Base-by-base conservation (phyloP, 2,329 filamentous ascomycete genomes). In the Teratosphaeria nubilosa region DNA sequence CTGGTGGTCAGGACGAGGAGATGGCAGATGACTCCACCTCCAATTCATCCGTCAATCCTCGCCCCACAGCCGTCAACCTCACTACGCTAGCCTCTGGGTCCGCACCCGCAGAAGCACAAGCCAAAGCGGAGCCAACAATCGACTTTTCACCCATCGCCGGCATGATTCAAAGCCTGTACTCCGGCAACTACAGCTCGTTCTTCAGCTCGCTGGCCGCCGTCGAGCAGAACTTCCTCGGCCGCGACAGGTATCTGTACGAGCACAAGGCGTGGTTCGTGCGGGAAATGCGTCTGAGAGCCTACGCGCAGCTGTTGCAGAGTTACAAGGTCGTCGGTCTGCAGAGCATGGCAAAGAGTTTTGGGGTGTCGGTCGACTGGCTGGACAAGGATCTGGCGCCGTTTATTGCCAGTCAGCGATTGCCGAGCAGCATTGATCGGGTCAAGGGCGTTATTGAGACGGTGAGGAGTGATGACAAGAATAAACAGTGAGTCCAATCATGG, bases 361-460 rank as follows among this genome's bases (percentile, higher is more conserved):
- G 94, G 57, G 92, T 99, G 61, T 94, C 90, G 2, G 90, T 99
- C 16, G 92, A 97, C 73, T 99, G 92, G 76, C 80, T 99, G 64
- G 94, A 99, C 76, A 88, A 87, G 73, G 94, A 99, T 70, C 85
- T 99, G 58, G 91, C 92, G 71, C 94, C 91, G 70, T 99, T 99
- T 77, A 97, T 99, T 70, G 94, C 94, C 16, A 91, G 86, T 63
- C 90, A 92, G 72, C 87, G 92, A 67, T 92, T 99, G 70, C 86
- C 91, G 56, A 97, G 94, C 81, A 97, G 91, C 25, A 97, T 99
- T 68, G 94, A 99, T 76, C 89, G 94, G 57, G 94, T 99, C 64
- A 90, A 91, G 60, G 94, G 92, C 65, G 88, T 97, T 66, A 97
- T 99, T 69, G 94, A 97, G 82, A 99, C 94, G 51, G 96, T 96